A percentile compares a stretch with the other conserved stretches of the same genome.
Evolutionary conservation across 2,329 filamentous ascomycete genomes (phyloP).

Genomic region (Aspergillus fumigatiaffinis): DNA sequence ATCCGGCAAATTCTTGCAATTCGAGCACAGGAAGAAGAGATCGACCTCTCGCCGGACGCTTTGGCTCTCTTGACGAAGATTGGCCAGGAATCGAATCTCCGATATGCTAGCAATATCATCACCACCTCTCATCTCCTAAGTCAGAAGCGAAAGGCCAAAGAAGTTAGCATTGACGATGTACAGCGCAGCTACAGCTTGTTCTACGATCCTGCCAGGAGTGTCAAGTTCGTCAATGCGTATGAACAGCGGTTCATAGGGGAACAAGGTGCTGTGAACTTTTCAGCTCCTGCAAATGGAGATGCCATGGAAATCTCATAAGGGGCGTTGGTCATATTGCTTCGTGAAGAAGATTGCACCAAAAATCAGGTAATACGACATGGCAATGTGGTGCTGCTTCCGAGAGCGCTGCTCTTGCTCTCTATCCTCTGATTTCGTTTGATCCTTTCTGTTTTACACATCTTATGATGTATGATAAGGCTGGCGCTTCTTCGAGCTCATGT

Average conservation of each 20-base stretch:
- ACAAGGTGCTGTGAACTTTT: slow-evolving; percentile 72
- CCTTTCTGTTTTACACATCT: slow-evolving; percentile 22
- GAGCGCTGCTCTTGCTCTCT: slow-evolving; percentile 16
- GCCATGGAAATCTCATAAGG: slow-evolving; percentile 64
- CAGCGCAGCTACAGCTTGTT: slow-evolving; percentile 92
- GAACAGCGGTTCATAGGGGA: slow-evolving; percentile 93
- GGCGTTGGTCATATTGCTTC: background rate
- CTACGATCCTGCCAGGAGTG: slow-evolving; percentile 82
- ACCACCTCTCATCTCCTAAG: slow-evolving; percentile 85
- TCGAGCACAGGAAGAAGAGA: slow-evolving; percentile 90
- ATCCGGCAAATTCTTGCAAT: slow-evolving; percentile 91
- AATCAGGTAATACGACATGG: background rate
- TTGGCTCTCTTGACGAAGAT: slow-evolving; percentile 93
- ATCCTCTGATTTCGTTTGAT: slow-evolving; percentile 14
- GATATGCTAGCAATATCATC: slow-evolving; percentile 98
- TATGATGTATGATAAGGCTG: slow-evolving; percentile 37
- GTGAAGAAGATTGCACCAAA: background rate
- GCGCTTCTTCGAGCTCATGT: slow-evolving; percentile 28
- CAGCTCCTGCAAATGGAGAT: slow-evolving; percentile 52
- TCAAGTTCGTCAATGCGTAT: slow-evolving; percentile 83
- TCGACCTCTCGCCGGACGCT: slow-evolving; percentile 85
- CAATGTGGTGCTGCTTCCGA: background rate
- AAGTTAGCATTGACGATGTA: slow-evolving; percentile 82
- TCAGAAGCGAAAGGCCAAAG: slow-evolving; percentile 78
- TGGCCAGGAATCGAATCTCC: slow-evolving; percentile 81